Evolutionary conservation across 2,329 filamentous ascomycete genomes (phyloP), one percentile per base, ranked within the genome.

Genomic region (Helotiales sp.): DNA sequence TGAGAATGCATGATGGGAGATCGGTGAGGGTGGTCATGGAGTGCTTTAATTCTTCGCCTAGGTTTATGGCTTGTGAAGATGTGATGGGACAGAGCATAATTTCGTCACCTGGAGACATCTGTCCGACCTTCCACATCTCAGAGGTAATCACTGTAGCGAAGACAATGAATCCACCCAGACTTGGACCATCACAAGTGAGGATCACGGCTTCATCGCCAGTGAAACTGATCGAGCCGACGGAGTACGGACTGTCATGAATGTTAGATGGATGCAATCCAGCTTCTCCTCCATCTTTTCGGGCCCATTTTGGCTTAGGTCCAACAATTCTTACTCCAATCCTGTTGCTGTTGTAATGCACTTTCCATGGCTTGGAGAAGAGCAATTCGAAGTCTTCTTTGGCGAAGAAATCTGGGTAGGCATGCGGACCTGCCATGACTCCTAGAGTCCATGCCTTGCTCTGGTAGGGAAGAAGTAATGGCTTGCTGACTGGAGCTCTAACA

Each of bases 341-440:
- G 8, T 62, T 62, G 47, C 60, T 62, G 60, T 62, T 62, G 47
- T 62, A 54, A 17, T 62, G 60, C 15, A 62, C 47, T 54, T 62
- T 62, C 60, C 60, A 62, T 3, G 60, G 60, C 13, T 43, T 15
- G 13, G 47, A 28, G 47, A 62, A 62, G 47, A 62, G 26, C 1
- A 34, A 50, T 43, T 54, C 30, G 32, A 43, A 62, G 26, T 50
- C 34, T 1, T 50, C 49, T 32, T 54, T 22, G 47, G 47, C 15
- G 40, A 62, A 54, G 60, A 52, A 62, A 40, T 62, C 60, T 1
- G 60, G 60, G 22, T 28, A 54, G 13, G 60, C 45, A 13, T 62
- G 60, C 28, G 60, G 60, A 28, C 60, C 60, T 6, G 60, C 32
- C 60, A 62, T 62, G 26, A 62, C 60, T 22, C 37, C 54, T 13